Evolutionary conservation across 805 yeast genomes (phyloP).

Genomic region (Candida incommunis): DNA sequence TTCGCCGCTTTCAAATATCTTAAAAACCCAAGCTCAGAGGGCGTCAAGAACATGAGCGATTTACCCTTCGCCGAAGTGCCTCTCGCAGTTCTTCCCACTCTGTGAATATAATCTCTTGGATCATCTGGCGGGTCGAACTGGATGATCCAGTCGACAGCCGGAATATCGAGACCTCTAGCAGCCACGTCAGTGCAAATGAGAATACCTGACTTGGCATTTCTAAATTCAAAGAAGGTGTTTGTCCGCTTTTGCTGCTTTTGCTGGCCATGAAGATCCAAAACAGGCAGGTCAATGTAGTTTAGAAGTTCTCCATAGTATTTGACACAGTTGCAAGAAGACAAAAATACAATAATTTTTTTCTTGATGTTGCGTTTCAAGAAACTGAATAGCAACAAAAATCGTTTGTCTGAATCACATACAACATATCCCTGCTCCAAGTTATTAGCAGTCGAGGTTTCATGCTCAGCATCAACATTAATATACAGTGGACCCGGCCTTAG

Average conservation of each 20-base stretch:
- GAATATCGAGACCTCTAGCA: constrained; percentile 97
- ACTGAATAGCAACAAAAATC: constrained; percentile 80
- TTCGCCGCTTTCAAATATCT: constrained; percentile 92
- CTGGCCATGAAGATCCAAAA: constrained; percentile 90
- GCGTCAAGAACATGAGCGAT: constrained; percentile 89
- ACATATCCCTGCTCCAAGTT: constrained; percentile 98
- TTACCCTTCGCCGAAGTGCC: constrained; percentile 75
- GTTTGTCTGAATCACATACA: constrained; percentile 89
- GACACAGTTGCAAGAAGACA: constrained; percentile 94
- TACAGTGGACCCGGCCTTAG: constrained; percentile 85
- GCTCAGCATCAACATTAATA: constrained; percentile 80
- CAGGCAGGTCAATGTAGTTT: constrained; percentile 94
- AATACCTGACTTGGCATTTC: constrained; percentile 92
- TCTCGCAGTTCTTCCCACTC: constrained; percentile 99
- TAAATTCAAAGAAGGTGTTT: constrained; percentile 93
- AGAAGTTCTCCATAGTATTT: constrained; percentile 90
- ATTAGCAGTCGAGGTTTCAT: constrained; percentile 81
- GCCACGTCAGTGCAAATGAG: constrained; percentile 96
- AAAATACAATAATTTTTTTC: constrained; percentile 78
- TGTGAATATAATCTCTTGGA: constrained; percentile 96
- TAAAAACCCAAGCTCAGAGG: constrained; percentile 86
- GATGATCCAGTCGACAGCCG: constrained; percentile 97
- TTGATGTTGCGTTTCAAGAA: constrained; percentile 85
- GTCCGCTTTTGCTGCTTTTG: constrained; percentile 98
- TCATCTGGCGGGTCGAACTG: constrained; percentile 99